A percentile compares a stretch with the other conserved stretches of the same genome.
Conservation (phyloP, 2,329 filamentous ascomycete genomes). For the Talaromyces sp. region DNA sequence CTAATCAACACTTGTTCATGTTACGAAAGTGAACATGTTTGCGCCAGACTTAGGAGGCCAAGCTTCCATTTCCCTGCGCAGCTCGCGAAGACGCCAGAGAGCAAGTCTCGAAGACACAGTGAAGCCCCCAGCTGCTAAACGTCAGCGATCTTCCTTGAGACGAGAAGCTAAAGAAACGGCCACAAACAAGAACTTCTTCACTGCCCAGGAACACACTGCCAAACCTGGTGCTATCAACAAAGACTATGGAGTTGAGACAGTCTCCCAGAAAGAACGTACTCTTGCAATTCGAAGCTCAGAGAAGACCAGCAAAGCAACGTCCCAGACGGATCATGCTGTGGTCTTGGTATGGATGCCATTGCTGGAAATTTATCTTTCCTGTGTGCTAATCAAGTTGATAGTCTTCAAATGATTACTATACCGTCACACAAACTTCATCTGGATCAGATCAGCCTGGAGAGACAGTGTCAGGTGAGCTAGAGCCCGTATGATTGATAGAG, state of each 20-base stretch:
- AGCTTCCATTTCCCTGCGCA: constrained; percentile 28
- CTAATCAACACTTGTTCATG: not conserved
- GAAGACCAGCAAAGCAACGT: constrained; percentile 33
- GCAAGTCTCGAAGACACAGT: constrained; percentile 45
- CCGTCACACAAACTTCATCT: constrained; percentile 76
- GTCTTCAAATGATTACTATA: constrained; percentile 82
- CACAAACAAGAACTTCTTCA: constrained; percentile 5
- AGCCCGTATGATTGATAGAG: constrained; percentile 20
- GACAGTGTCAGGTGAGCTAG: constrained; percentile 51
- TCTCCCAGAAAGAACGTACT: constrained; percentile 24
- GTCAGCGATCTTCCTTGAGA: constrained; percentile 44
- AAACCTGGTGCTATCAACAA: constrained; percentile 19
- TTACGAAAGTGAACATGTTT: constrained; percentile 33
- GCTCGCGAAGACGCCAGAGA: constrained; percentile 39
- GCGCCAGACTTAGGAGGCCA: constrained; percentile 30
- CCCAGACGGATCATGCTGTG: constrained; percentile 32
- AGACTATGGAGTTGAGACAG: constrained; percentile 22
- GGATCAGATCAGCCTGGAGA: constrained; percentile 72
- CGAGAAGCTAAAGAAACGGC: constrained; percentile 33
- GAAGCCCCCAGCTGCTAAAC: constrained; percentile 45
- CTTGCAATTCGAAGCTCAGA: constrained; percentile 39
- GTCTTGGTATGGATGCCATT: constrained; percentile 32
- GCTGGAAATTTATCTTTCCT: not conserved
- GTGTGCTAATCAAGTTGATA: constrained; percentile 34
- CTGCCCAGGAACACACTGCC: not conserved